Evolutionary conservation across 371 early-diverging fungal species (phyloP).

Genomic region (Nematocida major): DNA sequence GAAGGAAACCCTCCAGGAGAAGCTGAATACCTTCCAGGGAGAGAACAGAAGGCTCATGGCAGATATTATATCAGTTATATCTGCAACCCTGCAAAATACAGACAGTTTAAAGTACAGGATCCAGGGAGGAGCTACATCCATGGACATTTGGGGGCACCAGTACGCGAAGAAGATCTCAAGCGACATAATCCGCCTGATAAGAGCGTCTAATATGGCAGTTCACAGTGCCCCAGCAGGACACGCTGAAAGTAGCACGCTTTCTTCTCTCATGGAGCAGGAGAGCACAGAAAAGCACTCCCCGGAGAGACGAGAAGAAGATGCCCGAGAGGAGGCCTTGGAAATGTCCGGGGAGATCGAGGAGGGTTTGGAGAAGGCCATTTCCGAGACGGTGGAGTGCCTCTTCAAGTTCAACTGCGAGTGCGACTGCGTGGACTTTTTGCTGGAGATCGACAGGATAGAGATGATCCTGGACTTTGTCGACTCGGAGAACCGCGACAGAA

Average conservation of each 20-base stretch:
- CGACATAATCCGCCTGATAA: slow-evolving; percentile 30
- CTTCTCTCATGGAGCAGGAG: neutral
- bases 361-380: neutral
- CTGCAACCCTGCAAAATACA: slow-evolving; percentile 40
- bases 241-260: neutral
- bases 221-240: too few relatives aligned
- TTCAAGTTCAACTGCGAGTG: slow-evolving; percentile 62
- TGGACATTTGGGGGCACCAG: slow-evolving; percentile 62
- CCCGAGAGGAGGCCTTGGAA: neutral
- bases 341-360: neutral
- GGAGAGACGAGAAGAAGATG: neutral
- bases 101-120: slow-evolving; percentile 57
- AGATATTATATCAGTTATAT: slow-evolving; percentile 62
- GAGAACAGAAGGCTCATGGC: slow-evolving; percentile 49
- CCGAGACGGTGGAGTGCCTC: slow-evolving; percentile 53
- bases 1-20: slow-evolving; percentile 28
- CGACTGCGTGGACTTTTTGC: slow-evolving; percentile 64
- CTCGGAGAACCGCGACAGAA: slow-evolving; percentile 60
- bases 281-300: neutral
- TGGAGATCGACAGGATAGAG: slow-evolving; percentile 57
- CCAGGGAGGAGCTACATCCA: slow-evolving; percentile 55
- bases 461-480: slow-evolving; percentile 56
- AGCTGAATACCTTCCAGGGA: slow-evolving; percentile 20
- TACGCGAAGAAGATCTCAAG: slow-evolving; percentile 62
- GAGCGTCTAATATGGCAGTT: neutral